Percentiles rank a stretch among this genome's conserved stretches.
These are phyloP conservation scores for Platanthera guangdongensis DNA, from an alignment of 106 monocot species.

Conservation along the genomic window DNA sequence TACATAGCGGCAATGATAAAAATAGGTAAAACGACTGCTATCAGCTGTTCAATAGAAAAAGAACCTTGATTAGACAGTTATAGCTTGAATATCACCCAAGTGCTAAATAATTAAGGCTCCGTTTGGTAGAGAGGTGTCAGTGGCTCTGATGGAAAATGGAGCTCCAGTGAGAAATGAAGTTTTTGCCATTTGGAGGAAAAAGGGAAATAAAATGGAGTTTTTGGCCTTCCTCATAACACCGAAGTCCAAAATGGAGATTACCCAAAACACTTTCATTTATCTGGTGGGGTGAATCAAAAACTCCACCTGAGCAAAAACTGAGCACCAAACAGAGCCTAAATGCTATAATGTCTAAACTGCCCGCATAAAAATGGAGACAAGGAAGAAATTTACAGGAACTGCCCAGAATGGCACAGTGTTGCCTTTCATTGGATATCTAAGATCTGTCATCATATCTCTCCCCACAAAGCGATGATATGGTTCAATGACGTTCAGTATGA, in stretches of 20 bases:
- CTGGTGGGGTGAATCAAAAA: too few relatives aligned
- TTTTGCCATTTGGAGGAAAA: too few relatives aligned
- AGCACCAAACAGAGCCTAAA: neutral
- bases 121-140: too few relatives aligned
- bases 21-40: conserved; percentile 38
- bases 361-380: neutral
- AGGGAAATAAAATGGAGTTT: neutral
- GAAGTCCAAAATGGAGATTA: neutral
- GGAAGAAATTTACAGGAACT: conserved; percentile 35
- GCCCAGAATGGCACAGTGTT: conserved; percentile 68
- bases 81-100: neutral
- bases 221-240: neutral
- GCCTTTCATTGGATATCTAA: conserved; percentile 51
- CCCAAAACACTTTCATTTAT: too few relatives aligned
- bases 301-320: too few relatives aligned
- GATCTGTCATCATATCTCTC: conserved; percentile 50
- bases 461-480: conserved; percentile 69
- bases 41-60: conserved; percentile 22
- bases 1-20: conserved; percentile 38
- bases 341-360: neutral
- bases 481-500: conserved; percentile 32
- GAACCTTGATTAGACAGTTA: neutral
- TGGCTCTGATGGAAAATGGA: too few relatives aligned
- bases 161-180: too few relatives aligned
- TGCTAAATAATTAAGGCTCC: neutral